Base-by-base conservation (phyloP, 2,329 filamentous ascomycete genomes). In the Fusarium chaquense region DNA sequence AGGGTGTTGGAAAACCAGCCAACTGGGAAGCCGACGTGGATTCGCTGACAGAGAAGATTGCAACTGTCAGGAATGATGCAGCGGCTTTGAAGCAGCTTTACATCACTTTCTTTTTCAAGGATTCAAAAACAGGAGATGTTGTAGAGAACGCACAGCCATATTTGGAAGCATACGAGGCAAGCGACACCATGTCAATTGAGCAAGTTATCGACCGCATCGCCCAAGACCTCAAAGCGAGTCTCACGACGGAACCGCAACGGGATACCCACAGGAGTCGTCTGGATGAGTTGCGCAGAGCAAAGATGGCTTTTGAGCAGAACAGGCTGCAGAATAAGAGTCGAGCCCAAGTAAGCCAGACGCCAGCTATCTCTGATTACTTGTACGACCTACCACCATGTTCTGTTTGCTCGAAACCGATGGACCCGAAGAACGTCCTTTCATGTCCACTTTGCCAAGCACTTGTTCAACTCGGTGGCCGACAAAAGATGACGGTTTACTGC, bases 391-490 rank as follows among this genome's bases (percentile, higher is more conserved):
- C 82, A 3, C 74, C 78, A 0, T 86, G 84, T 64, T 63, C 73
- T 4, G 78, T 77, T 11, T 86, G 84, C 65, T 65, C 74, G 2
- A 76, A 76, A 53, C 41, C 64, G 1, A 76, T 82, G 16, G 74
- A 81, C 16, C 46, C 73, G 2, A 76, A 78, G 44, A 73, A 80
- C 11, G 79, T 84, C 10, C 59, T 82, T 2, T 81, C 81, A 7
- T 86, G 84, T 53, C 76, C 80, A 3, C 51, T 84, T 8, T 86
- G 84, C 70, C 81, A 85, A 66, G 73, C 82, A n/a, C 73, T 83
- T 3, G 65, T 75, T 13, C 76, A 81, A 40, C 77, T 81, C 61
- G 80, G 80, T 15, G 76, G 81, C 5, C 65, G 65, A 12, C 73
- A 76, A 51, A 75, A 74, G 32, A 69, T 83, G 58, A 81, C 80